These are phyloP conservation scores for Chalciporus piperatus DNA, from an alignment of 768 basidiomycete genomes.

Conservation along the genomic window DNA sequence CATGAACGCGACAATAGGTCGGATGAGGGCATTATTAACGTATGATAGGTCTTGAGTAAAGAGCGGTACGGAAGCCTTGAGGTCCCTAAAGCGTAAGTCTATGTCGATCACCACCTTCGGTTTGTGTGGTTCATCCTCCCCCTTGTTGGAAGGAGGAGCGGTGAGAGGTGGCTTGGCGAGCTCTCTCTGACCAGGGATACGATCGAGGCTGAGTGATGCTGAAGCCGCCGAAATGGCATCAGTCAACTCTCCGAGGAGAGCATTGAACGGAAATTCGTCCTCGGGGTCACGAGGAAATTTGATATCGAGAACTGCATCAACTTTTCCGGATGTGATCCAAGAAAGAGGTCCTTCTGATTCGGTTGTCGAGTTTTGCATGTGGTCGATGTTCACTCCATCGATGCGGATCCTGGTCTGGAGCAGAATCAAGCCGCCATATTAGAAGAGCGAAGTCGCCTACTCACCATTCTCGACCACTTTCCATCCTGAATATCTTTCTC, in stretches of 20 bases:
- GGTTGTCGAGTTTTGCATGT: constrained; percentile 81
- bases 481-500: constrained; percentile 82
- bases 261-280: constrained; percentile 67
- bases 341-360: constrained; percentile 82
- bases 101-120: constrained; percentile 79
- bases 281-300: constrained; percentile 89
- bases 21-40: constrained; percentile 86
- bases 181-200: constrained; percentile 84
- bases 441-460: constrained; percentile 16
- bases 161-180: constrained; percentile 83
- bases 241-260: constrained; percentile 84
- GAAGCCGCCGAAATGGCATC: constrained; percentile 72
- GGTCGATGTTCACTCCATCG: constrained; percentile 95
- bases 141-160: constrained; percentile 54
- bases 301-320: constrained; percentile 96
- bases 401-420: constrained; percentile 89
- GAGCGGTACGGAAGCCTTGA: constrained; percentile 93
- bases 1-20: constrained; percentile 98
- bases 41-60: constrained; percentile 88
- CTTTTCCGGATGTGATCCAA: constrained; percentile 96
- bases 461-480: constrained; percentile 86
- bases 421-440: neutral
- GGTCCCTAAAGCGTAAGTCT: constrained; percentile 89
- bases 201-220: constrained; percentile 45
- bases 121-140: constrained; percentile 28